Base-by-base conservation (phyloP, 768 basidiomycete genomes). In the Nidula microcarpa region DNA sequence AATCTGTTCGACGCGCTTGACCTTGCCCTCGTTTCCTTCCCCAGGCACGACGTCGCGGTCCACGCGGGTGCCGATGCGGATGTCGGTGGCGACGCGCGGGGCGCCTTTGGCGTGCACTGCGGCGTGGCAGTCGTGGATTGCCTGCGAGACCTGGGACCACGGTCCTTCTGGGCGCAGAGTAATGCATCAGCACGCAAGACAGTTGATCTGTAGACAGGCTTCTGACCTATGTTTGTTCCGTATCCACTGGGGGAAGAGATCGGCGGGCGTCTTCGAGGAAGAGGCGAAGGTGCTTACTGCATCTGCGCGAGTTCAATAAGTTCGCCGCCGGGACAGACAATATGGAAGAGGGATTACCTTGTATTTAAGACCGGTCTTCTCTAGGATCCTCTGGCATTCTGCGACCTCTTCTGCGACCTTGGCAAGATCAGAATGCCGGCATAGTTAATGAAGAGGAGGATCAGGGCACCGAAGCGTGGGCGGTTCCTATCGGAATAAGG, bases 31-130 rank as follows among this genome's bases (percentile, higher is more conserved):
- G 58, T 97, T 97, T 6, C 87, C 93, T 43, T 80, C 74, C 5
- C 86, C 88, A 1, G 78, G 75, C 4, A 70, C 68, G 14, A 86
- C 77, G 37, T 79, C 72, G 55, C 85, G 81, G 68, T 95, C 81
- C 18, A 81, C 78, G 45, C 95, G 84, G 1, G 96, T 98, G 43
- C 96, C 96, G 50, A 98, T 95, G 30, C 96, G 87, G 55, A 98
- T 89, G 70, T 98, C 95, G 10, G 95, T 96, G 9, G 91, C 91
- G 50, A 94, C 79, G 49, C 87, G 83, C 13, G 84, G 82, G 0
- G 82, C 80, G 18, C 90, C 91, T 65, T 81, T 78, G 0, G 80
- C 82, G 57, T 95, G 93, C 5, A 94, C 87, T 1, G 91, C 92
- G 23, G 79, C 79, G 64, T 98, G 96, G 65, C 94, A 97, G 55